Evolutionary conservation across 257 asterid genomes (phyloP), one percentile per base, ranked within the genome.

Genomic region (Oldenlandia corymbosa): DNA sequence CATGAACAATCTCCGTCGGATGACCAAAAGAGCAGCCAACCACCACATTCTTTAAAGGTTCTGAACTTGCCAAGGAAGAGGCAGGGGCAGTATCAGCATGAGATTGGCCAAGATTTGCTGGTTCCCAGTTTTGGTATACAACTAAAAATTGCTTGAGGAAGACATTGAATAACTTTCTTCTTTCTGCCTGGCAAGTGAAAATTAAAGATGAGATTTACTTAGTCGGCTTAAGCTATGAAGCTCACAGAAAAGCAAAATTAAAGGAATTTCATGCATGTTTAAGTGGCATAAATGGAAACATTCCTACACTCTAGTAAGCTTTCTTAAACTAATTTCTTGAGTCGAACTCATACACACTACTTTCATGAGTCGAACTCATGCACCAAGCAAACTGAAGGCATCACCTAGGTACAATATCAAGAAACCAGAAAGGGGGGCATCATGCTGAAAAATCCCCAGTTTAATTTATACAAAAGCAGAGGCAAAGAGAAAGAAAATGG

Each of bases 1-100:
- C 74, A 58, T 67, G 69, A 70, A 87, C 79, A 69, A 92, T 74
- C 76, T 85, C 96, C 76, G 86, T 67, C 70, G 99, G 99, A 68
- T 92, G 99, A 52, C 99, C 97, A 76, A 81, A 75, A 71, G 79
- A 73, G 78, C 99, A 92, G 73, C 97, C 99, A 71, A 82, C 79
- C 79, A 86, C 90, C 70, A 74, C 84, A 68, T 84, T 81, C 45
- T 76, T 76, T 71, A 69, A 60, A 69, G 65, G 71, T 71, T 73
- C 83, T 5, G 74, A 69, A 60, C 75, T 63, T 62, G 67, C 81
- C 60, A 51, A 53, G 45, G 82, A 68, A 53, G 71, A 65, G 62
- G 64, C 46, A 45, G 65, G n/a, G 42, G 63, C 64, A 71, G 69
- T 68, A 69, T 76, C 88, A 75, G 78, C 83, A 23, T 83, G 76